Conservation (phyloP, 75 land plant genomes). For the Cunninghamia lanceolata region DNA sequence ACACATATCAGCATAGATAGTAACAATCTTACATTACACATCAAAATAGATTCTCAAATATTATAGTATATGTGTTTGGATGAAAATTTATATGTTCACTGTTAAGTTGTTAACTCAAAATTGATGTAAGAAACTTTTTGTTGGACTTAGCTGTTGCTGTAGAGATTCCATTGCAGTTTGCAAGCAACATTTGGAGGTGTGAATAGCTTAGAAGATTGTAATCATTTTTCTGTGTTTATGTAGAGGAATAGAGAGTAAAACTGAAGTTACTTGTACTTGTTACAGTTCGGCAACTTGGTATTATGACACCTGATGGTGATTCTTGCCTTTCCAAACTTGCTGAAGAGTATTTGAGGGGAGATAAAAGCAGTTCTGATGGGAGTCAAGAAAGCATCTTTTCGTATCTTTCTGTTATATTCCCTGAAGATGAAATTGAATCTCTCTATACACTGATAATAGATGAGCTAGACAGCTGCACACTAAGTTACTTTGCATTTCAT, state of each 20-base stretch:
- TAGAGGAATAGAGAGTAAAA: too few relatives aligned
- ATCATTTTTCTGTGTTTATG: neutral
- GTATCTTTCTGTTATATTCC: constrained; percentile 15
- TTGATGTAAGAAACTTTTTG: neutral
- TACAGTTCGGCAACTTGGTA: constrained; percentile 80
- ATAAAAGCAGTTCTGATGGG: constrained; percentile 25
- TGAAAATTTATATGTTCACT: neutral
- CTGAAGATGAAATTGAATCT: constrained; percentile 28
- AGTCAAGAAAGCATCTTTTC: constrained; percentile 46
- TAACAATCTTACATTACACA: neutral
- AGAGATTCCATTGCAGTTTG: neutral
- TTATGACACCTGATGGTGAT: constrained; percentile 36
- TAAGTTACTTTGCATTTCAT: constrained; percentile 75
- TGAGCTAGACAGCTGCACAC: constrained; percentile 73
- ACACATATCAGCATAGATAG: neutral
- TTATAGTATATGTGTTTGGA: neutral
- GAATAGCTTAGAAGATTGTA: neutral
- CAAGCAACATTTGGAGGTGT: neutral
- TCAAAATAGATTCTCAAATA: neutral
- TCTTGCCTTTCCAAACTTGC: constrained; percentile 51
- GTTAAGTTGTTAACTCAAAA: neutral
- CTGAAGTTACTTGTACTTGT: neutral
- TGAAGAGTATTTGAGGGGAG: constrained; percentile 52
- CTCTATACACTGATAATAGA: constrained; percentile 44
- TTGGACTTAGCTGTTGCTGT: neutral